A percentile compares a stretch with the other conserved stretches of the same genome.
Conservation (phyloP, 1,139 yeast genomes). For the Scheffersomyces quercinus region DNA sequence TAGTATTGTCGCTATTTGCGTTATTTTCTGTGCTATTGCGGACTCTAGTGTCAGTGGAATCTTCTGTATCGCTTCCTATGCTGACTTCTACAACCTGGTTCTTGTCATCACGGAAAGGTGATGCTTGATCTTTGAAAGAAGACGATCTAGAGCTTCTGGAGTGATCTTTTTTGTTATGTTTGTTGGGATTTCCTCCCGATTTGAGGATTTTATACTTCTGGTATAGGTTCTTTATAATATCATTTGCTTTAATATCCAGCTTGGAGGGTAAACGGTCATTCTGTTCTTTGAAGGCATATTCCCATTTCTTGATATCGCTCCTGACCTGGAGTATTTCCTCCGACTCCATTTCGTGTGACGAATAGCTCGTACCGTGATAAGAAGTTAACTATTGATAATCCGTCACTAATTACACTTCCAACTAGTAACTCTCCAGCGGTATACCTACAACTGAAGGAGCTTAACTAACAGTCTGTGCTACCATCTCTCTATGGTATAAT, state of each 20-base stretch:
- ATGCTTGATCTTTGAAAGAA: neutral
- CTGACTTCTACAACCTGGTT: neutral
- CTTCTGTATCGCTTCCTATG: neutral
- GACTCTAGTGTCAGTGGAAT: neutral
- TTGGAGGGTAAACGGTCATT: constrained; percentile 54
- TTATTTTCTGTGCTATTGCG: constrained; percentile 3
- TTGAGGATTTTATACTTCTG: constrained; percentile 41
- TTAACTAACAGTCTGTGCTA: no score
- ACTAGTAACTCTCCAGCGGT: no score
- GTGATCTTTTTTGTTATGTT: neutral
- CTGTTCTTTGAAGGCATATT: constrained; percentile 42
- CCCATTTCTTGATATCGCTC: constrained; percentile 64
- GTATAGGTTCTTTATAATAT: constrained; percentile 44
- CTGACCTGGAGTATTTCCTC: constrained; percentile 23
- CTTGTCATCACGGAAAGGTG: neutral
- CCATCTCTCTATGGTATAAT: no score
- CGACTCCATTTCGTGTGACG: neutral
- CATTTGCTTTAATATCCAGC: constrained; percentile 52
- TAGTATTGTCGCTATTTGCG: neutral
- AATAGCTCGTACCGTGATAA: no score
- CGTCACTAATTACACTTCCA: no score
- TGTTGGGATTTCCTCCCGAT: constrained; percentile 1
- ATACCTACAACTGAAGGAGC: no score
- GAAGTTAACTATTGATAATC: no score
- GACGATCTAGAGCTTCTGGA: neutral